Percentiles rank a stretch among this genome's conserved stretches.
phyloP scores from a whole-genome alignment of 164 flowering plant genomes.

The Aristolochia fimbriata region DNA sequence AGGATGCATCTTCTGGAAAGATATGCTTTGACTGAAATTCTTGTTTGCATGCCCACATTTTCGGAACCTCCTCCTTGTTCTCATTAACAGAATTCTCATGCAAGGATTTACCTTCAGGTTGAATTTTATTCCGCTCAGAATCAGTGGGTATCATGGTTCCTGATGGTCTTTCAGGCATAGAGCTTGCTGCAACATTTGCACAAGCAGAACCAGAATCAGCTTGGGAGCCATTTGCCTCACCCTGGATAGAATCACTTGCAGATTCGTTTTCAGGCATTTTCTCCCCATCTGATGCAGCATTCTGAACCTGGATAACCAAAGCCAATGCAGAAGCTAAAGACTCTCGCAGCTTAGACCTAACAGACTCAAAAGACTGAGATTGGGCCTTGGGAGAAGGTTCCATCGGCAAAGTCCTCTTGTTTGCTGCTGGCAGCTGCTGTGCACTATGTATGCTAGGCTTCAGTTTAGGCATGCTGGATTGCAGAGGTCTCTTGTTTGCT shows the following conservation, averaged over 20 bases:
- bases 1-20: conserved; percentile 51
- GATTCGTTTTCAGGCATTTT: conserved; percentile 24
- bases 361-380: conserved; percentile 49
- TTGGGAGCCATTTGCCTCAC: conserved; percentile 14
- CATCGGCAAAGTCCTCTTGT: conserved; percentile 1
- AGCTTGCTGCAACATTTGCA: conserved; percentile 10
- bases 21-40: conserved; percentile 32
- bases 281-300: conserved; percentile 12
- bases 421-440: background rate
- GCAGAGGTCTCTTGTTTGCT: conserved; percentile 20
- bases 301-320: conserved; percentile 41
- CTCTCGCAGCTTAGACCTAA: conserved; percentile 84
- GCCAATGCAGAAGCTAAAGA: conserved; percentile 72
- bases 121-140: conserved; percentile 9
- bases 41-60: conserved; percentile 17
- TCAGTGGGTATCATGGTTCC: conserved; percentile 12
- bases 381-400: conserved; percentile 16
- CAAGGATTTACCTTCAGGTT: conserved; percentile 9
- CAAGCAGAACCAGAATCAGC: conserved; percentile 12
- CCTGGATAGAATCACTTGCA: conserved; percentile 7
- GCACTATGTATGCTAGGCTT: background rate
- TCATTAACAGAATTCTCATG: conserved; percentile 12
- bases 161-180: conserved; percentile 7
- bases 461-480: background rate
- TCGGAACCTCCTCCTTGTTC: conserved; percentile 9